Conservation (phyloP, 202 grass and related monocot species). For the Cymbopogon flexuosus region DNA sequence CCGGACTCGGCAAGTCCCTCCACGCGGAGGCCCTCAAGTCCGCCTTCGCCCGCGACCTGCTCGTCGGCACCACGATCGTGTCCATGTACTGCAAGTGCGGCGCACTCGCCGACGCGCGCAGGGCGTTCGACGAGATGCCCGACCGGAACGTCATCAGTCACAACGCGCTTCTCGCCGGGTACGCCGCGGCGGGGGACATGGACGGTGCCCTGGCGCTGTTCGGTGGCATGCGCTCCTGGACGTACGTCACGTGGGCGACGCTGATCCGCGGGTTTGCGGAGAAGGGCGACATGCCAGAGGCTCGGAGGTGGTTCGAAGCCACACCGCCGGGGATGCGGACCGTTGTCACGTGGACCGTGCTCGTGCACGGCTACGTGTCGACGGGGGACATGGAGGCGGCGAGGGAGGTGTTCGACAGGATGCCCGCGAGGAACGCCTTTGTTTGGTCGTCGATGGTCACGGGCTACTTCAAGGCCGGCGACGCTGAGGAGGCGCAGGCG, state of each 20-base stretch:
- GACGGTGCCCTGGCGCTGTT: conserved; percentile 36
- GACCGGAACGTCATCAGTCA: conserved; percentile 34
- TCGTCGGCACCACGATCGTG: conserved; percentile 53
- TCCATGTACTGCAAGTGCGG: conserved; percentile 52
- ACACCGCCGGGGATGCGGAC: conserved; percentile 33
- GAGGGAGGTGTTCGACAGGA: conserved; percentile 45
- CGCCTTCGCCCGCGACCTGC: conserved; percentile 21
- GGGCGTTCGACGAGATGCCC: conserved; percentile 49
- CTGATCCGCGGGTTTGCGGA: conserved; percentile 43
- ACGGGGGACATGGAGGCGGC: conserved; percentile 45
- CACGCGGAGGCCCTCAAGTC: conserved; percentile 45
- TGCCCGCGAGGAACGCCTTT: conserved; percentile 45
- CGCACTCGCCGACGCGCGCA: conserved; percentile 17
- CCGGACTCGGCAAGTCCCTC: conserved; percentile 27
- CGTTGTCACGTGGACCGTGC: conserved; percentile 47
- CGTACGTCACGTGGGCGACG: conserved; percentile 42
- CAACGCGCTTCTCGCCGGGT: conserved; percentile 51
- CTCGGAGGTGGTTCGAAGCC: conserved; percentile 28
- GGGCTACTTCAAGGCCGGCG: conserved; percentile 53
- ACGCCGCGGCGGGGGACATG: conserved; percentile 42
- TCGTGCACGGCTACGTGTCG: conserved; percentile 40
- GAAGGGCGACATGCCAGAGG: conserved; percentile 39
- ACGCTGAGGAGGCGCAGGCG: conserved; percentile 19
- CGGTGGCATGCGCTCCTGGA: conserved; percentile 10
- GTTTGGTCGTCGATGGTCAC: conserved; percentile 57